Conservation (phyloP, 768 basidiomycete genomes). For the Megacollybia marginata region DNA sequence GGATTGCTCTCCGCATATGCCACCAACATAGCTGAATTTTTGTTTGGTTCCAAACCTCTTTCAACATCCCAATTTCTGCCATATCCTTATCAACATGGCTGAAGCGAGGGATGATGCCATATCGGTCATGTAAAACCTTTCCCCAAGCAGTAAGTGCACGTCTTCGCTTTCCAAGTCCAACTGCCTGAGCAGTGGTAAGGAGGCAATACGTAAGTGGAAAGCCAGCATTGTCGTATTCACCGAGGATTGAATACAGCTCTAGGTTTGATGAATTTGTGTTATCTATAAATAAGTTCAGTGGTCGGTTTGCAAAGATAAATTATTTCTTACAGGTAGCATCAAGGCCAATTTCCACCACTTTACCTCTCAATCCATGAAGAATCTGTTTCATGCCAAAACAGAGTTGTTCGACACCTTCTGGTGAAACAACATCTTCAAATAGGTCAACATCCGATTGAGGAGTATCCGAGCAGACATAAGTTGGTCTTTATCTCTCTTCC, state of each 20-base stretch:
- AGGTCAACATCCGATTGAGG: slow-evolving; percentile 18
- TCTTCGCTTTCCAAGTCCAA: slow-evolving; percentile 1
- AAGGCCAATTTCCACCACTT: too few relatives aligned
- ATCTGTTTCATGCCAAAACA: slow-evolving; percentile 17
- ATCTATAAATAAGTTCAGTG: slow-evolving; percentile 4
- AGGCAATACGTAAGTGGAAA: too few relatives aligned
- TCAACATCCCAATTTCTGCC: too few relatives aligned
- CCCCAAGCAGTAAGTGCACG: slow-evolving; percentile 5
- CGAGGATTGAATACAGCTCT: not conserved
- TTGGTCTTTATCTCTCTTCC: slow-evolving; percentile 14
- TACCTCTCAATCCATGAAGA: slow-evolving; percentile 6
- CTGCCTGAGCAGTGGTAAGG: not conserved
- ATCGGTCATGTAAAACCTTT: slow-evolving; percentile 1
- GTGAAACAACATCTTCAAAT: slow-evolving; percentile 7
- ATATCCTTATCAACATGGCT: too few relatives aligned
- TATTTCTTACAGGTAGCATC: slow-evolving; percentile 14
- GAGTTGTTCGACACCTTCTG: slow-evolving; percentile 16
- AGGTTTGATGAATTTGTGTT: too few relatives aligned
- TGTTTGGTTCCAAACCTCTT: slow-evolving; percentile 4
- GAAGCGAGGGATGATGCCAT: slow-evolving; percentile 1
- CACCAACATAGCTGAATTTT: too few relatives aligned
- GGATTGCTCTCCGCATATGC: slow-evolving; percentile 10
- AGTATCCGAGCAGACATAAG: slow-evolving; percentile 16
- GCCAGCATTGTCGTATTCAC: slow-evolving; percentile 1
- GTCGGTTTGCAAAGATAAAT: slow-evolving; percentile 3